Base-by-base conservation (phyloP, 164 flowering plant genomes). In the Liquidambar formosana region DNA sequence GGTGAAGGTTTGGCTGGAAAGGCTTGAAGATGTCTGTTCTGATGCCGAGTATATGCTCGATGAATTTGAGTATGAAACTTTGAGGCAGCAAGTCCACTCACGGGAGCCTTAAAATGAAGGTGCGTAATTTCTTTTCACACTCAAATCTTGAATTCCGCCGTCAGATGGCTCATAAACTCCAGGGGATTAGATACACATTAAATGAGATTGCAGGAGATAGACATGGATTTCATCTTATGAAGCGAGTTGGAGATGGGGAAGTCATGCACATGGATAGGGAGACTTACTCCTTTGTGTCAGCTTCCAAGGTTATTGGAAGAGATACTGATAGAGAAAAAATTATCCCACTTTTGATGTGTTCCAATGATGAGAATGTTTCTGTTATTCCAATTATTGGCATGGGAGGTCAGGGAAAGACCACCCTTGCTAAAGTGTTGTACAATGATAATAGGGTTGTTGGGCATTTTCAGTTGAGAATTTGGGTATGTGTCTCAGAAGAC, bases 371-470 rank as follows among this genome's bases (percentile, higher is more conserved):
- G 12, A n/a, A 58, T 62, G 33, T 77, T 26, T 66, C 63, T 14
- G 70, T 70, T 41, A 65, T 71, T 60, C 60, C 78, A 16, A 72
- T 78, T 5, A 71, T 71, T n/a, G 81, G 78, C 12, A 52, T 65
- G 11, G 68, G 60, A n/a, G 60, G 68, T 18, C 48, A 52, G 3
- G 68, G 69, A 22, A 66, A 53, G 41, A 66, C 69, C 22, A 27
- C 69, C 8, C 46, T 66, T 25, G 69, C 69, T 11, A 66, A 66
- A 56, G 41, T 65, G 4, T 46, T 65, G 21, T 51, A 51, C 26
- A 53, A 65, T 10, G 60, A 65, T 18, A 21, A 38, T 18, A 53
- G 60, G 25, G 33, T 65, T 18, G 47, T 10, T 6, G 18, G 26
- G n/a, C 6, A 41, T 28, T 65, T 52, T 65, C 18, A 27, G 27